These are phyloP conservation scores for Fomitopsis pulvina DNA, from an alignment of 768 basidiomycete genomes.

Conservation along the genomic window DNA sequence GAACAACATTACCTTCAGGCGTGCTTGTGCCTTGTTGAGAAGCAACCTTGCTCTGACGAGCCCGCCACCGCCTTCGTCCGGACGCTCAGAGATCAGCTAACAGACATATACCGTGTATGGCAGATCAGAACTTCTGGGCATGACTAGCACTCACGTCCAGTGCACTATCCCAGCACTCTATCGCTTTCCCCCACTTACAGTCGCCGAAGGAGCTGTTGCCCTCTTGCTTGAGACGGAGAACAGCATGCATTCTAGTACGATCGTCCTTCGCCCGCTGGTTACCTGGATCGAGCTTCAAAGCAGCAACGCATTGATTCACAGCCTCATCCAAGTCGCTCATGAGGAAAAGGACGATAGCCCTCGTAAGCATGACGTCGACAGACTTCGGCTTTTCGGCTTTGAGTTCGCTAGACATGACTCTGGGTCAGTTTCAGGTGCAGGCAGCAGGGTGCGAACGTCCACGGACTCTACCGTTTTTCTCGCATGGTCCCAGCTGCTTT, in stretches of 20 bases:
- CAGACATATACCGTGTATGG: not conserved
- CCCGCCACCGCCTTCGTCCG: slow-evolving; percentile 70
- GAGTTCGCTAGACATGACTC: slow-evolving; percentile 51
- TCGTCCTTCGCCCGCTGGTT: slow-evolving; percentile 56
- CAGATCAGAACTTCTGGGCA: not conserved
- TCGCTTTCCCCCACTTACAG: slow-evolving; percentile 49
- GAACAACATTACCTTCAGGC: slow-evolving; percentile 49
- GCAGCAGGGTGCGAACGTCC: not conserved
- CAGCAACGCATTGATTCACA: slow-evolving; percentile 56
- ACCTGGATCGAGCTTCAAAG: slow-evolving; percentile 69
- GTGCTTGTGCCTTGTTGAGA: slow-evolving; percentile 72
- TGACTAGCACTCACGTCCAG: slow-evolving; percentile 42
- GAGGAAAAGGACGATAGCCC: slow-evolving; percentile 72
- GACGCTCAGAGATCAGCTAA: slow-evolving; percentile 54
- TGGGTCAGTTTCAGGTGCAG: not conserved
- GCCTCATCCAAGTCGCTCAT: slow-evolving; percentile 60
- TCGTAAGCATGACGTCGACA: slow-evolving; percentile 63
- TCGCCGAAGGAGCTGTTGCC: slow-evolving; percentile 67
- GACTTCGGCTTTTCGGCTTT: slow-evolving; percentile 59
- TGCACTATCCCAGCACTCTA: slow-evolving; percentile 58
- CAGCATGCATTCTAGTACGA: slow-evolving; percentile 63
- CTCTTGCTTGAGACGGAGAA: slow-evolving; percentile 73
- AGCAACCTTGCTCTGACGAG: slow-evolving; percentile 69
- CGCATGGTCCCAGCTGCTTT: slow-evolving; percentile 1
- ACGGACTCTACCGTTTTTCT: slow-evolving; percentile 4